Percentiles rank a stretch among this genome's conserved stretches.
phyloP scores from a whole-genome alignment of 140 eudicot species.

The Oenanthe javanica region DNA sequence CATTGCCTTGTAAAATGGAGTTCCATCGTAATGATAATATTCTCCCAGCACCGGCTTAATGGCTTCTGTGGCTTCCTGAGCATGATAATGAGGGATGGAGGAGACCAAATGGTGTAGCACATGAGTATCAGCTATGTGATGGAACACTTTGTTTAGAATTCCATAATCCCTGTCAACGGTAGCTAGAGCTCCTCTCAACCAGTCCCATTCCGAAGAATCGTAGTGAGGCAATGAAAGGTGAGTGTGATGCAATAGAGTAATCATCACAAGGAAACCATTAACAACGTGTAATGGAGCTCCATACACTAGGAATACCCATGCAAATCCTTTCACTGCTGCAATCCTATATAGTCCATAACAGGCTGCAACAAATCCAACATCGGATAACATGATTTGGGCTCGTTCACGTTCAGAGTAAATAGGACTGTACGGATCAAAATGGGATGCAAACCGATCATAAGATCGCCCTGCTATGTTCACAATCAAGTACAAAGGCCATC shows the following conservation, averaged over 20 bases:
- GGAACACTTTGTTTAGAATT: constrained; percentile 2
- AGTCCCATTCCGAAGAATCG: not conserved
- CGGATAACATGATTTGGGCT: not conserved
- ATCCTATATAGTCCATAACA: not conserved
- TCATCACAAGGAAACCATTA: not conserved
- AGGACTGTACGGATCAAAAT: not conserved
- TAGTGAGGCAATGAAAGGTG: not conserved
- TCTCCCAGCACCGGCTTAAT: not conserved
- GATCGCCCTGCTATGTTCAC: not conserved
- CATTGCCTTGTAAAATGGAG: constrained; percentile 2
- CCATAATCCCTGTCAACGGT: not conserved
- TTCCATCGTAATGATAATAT: not conserved
- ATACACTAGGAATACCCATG: not conserved
- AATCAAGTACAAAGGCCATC: constrained; percentile 3
- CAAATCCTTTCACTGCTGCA: not conserved
- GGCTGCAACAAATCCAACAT: not conserved
- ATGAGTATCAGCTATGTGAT: not conserved
- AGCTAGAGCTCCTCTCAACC: constrained; percentile 1
- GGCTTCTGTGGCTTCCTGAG: constrained; percentile 1
- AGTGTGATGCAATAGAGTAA: not conserved
- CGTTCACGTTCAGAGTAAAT: not conserved
- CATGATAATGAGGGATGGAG: not conserved
- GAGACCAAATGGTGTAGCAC: not conserved
- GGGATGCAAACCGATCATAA: not conserved
- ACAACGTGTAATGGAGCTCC: not conserved